Base-by-base conservation (phyloP, 768 basidiomycete species). In the Chiua virens region DNA sequence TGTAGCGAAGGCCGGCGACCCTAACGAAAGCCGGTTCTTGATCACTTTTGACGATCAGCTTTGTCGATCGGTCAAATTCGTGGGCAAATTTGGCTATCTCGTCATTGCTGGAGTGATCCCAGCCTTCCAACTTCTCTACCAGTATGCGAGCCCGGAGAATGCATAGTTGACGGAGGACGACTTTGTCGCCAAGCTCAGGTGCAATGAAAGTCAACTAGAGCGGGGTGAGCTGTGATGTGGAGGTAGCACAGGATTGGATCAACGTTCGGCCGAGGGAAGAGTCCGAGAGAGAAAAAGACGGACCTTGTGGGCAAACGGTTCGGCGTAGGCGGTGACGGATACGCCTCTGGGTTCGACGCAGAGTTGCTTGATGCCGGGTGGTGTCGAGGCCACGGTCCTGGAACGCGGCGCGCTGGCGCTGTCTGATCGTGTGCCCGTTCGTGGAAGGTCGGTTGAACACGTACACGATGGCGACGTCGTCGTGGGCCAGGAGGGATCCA, bases 281-380 rank as follows among this genome's bases (percentile, higher is more conserved):
- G n/a, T n/a, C n/a, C n/a, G n/a, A n/a, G n/a, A n/a, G n/a, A 4
- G 22, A 13, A 21, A 45, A 30, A 13, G 18, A 69, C 78, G 38
- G 40, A 88, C 89, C 75, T 89, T 90, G 70, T 92, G 90, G 13
- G 83, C 75, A 55, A 82, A 73, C 0, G 87, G 88, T 57, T 89
- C 85, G 14, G 83, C 77, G 59, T 86, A 92, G n/a, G 78, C 77
- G 2, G 75, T 58, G 3, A 87, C 79, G 8, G 81, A 67, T 5
- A 77, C 80, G 7, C 81, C 82, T 15, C 77, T 73, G 0, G 87
- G 84, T 54, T 84, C 81, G 8, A 86, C 79, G 34, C 71, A 74
- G 44, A 87, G 73, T 45, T 83, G 82, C 58, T 87, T 85, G 62
- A 90, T 78, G 5, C 86, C 89, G n/a, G n/a, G 27, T 2, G 0